Percentiles rank a stretch among this genome's conserved stretches.
phyloP scores from a whole-genome alignment of 495 filamentous ascomycete genomes.

The Acidomyces sp. region DNA sequence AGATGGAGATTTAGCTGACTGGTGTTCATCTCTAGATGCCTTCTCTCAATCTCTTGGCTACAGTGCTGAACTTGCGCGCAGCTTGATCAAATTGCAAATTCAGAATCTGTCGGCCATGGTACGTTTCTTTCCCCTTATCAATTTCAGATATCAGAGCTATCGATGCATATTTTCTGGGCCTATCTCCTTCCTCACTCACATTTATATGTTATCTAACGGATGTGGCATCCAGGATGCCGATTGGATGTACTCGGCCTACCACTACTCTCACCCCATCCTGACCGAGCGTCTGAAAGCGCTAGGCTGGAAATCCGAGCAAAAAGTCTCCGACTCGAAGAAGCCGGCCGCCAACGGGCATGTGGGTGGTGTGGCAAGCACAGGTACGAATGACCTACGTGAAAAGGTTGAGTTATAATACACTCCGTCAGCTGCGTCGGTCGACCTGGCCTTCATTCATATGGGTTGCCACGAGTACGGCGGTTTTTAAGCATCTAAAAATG shows the following conservation, averaged over 20 bases:
- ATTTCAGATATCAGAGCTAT: no score
- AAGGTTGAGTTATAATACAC: no score
- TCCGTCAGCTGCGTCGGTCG: no score
- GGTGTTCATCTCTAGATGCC: constrained; percentile 36
- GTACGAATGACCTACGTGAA: not conserved
- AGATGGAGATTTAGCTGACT: constrained; percentile 13
- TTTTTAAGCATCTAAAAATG: no score
- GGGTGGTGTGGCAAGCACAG: constrained; percentile 3
- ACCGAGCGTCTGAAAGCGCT: constrained; percentile 84
- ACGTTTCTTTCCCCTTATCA: not conserved
- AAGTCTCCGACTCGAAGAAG: constrained; percentile 25
- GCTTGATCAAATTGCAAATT: constrained; percentile 92
- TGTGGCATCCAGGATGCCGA: constrained; percentile 55
- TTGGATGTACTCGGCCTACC: constrained; percentile 93
- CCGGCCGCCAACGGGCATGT: constrained; percentile 17
- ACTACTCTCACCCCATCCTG: constrained; percentile 94
- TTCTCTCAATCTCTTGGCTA: constrained; percentile 82
- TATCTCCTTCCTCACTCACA: not conserved
- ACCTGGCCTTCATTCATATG: no score
- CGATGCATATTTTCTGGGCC: not conserved
- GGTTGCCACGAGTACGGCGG: no score
- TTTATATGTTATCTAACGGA: not conserved
- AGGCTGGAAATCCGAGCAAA: constrained; percentile 60
- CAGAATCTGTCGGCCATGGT: constrained; percentile 91
- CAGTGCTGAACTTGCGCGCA: constrained; percentile 66